A percentile compares a stretch with the other conserved stretches of the same genome.
Evolutionary conservation across 805 yeast genomes (phyloP).

Genomic region (Cyberlindnera nakhonratchasimensis): DNA sequence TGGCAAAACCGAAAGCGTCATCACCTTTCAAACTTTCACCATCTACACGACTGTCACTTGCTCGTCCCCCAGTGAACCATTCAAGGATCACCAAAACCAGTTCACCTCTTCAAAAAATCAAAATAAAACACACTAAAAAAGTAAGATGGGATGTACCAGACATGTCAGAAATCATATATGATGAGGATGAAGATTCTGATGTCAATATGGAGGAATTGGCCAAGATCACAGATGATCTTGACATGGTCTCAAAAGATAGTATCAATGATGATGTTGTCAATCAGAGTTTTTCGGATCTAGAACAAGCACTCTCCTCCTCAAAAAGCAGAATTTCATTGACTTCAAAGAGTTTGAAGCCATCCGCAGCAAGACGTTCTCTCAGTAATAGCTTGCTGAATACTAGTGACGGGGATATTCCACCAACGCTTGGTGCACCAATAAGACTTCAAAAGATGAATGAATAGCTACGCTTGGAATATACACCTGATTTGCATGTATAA

Average conservation of each 20-base stretch:
- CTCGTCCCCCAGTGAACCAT: constrained; percentile 10
- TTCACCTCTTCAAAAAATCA: constrained; percentile 17
- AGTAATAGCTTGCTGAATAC: neutral
- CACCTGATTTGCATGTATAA: no score
- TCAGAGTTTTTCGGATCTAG: constrained; percentile 20
- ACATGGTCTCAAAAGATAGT: constrained; percentile 13
- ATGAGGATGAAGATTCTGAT: constrained; percentile 21
- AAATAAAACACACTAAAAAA: constrained; percentile 33
- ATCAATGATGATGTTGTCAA: constrained; percentile 15
- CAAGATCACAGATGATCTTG: constrained; percentile 22
- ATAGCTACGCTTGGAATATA: neutral
- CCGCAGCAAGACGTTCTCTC: constrained; percentile 4
- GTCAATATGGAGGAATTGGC: constrained; percentile 27
- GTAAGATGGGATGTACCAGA: constrained; percentile 46
- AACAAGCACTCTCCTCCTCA: constrained; percentile 14
- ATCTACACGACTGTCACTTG: constrained; percentile 25
- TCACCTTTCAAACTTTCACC: constrained; percentile 24
- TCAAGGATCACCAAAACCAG: constrained; percentile 18
- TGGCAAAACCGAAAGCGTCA: constrained; percentile 21
- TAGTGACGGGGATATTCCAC: neutral
- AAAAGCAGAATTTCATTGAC: constrained; percentile 27
- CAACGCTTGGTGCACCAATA: constrained; percentile 18
- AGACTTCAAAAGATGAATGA: constrained; percentile 9
- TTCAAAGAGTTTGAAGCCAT: constrained; percentile 23
- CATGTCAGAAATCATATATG: constrained; percentile 3